Evolutionary conservation across 208 protist genomes (phyloP).

Genomic region (Acanthamoeba culbertsoni): DNA sequence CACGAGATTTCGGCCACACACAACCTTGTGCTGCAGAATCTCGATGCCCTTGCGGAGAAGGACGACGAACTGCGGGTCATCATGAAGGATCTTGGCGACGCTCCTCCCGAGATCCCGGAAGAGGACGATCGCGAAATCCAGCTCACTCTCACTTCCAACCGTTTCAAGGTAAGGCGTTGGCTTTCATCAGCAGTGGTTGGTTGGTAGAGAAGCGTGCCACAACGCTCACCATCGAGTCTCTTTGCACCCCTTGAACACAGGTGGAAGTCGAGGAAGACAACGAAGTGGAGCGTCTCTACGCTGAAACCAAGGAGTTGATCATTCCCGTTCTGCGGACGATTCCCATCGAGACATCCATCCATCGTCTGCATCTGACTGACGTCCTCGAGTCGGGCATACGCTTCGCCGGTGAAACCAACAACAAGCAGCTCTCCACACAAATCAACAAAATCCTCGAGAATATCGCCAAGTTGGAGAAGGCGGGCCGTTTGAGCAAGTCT

Average conservation of each 20-base stretch:
- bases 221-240: too few relatives aligned
- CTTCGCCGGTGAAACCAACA: constrained; percentile 64
- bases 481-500: constrained; percentile 61
- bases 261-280: constrained; percentile 69
- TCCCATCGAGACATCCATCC: constrained; percentile 63
- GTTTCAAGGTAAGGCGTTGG: constrained; percentile 56
- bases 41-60: constrained; percentile 75
- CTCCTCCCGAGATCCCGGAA: constrained; percentile 61
- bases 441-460: constrained; percentile 77
- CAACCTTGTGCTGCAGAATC: constrained; percentile 67
- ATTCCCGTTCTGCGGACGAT: constrained; percentile 68
- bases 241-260: background rate
- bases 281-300: constrained; percentile 64
- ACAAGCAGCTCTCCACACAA: constrained; percentile 58
- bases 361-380: constrained; percentile 56
- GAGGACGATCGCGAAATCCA: constrained; percentile 78
- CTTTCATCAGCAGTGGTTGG: too few relatives aligned
- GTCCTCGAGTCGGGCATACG: constrained; percentile 63
- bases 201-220: too few relatives aligned
- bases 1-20: constrained; percentile 83
- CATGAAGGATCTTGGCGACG: constrained; percentile 74
- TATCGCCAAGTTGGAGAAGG: constrained; percentile 77
- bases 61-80: constrained; percentile 77
- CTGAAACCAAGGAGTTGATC: constrained; percentile 74
- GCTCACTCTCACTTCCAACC: constrained; percentile 76